These are phyloP conservation scores for Elaeis guineensis DNA, from an alignment of 176 grass and related monocot genomes.

Conservation along the genomic window DNA sequence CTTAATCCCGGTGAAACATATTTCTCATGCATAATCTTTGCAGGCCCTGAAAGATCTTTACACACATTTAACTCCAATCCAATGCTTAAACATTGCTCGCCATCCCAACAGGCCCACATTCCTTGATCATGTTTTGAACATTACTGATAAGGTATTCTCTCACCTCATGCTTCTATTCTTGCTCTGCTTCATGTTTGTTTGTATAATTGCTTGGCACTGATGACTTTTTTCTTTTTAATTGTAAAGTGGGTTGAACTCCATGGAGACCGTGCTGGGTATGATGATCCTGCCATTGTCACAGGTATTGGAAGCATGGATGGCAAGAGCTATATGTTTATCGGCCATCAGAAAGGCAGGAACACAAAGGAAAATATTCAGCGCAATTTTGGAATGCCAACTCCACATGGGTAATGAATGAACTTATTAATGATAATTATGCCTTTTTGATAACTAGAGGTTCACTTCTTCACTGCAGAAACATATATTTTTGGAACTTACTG, in stretches of 20 bases:
- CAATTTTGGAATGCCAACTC: conserved; percentile 52
- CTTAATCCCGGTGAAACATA: not conserved
- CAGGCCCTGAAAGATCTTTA: conserved; percentile 30
- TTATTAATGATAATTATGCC: no score
- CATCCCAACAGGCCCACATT: conserved; percentile 51
- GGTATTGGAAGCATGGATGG: conserved; percentile 37
- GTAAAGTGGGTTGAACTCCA: conserved; percentile 42
- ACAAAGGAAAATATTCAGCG: conserved; percentile 51
- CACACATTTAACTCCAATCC: conserved; percentile 28
- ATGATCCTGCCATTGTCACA: conserved; percentile 38
- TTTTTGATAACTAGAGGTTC: no score
- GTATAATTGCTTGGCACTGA: conserved; percentile 2
- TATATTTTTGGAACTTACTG: no score
- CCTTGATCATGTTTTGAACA: conserved; percentile 45
- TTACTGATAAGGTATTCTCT: conserved; percentile 29
- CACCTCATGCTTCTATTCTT: not conserved
- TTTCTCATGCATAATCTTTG: not conserved
- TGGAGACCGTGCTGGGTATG: conserved; percentile 47
- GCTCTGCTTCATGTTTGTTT: not conserved
- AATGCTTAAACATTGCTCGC: conserved; percentile 35
- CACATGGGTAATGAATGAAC: conserved; percentile 31
- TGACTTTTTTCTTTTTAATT: conserved; percentile 13
- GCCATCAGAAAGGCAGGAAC: conserved; percentile 47
- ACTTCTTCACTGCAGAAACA: no score
- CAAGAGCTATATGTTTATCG: conserved; percentile 40